These are phyloP conservation scores for Arctium lappa DNA, from an alignment of 129 eudicot genomes.

Conservation along the genomic window DNA sequence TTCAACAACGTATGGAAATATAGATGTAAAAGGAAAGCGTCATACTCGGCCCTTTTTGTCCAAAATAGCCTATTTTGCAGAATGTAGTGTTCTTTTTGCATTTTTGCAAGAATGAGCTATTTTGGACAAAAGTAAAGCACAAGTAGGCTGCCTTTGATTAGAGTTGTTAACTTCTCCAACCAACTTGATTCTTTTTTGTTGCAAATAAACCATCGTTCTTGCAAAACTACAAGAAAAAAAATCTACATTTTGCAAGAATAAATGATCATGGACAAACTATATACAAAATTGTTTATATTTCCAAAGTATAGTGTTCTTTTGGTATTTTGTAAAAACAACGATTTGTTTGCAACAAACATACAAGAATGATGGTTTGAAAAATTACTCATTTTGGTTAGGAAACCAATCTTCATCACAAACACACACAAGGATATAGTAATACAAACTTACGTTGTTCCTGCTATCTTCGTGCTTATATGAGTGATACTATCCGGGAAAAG, in stretches of 20 bases:
- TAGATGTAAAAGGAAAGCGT: background rate
- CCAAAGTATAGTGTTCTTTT: background rate
- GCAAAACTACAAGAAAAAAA: background rate
- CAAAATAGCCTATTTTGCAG: background rate
- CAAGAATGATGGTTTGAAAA: background rate
- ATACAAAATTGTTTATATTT: background rate
- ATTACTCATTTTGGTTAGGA: background rate
- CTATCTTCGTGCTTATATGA: conserved; percentile 86
- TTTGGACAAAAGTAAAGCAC: background rate
- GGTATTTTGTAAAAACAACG: background rate
- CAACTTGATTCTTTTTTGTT: background rate
- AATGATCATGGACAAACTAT: background rate
- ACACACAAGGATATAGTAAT: background rate
- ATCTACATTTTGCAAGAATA: background rate
- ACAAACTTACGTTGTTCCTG: conserved; percentile 89
- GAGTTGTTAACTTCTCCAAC: background rate
- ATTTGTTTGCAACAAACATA: background rate
- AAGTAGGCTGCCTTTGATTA: background rate
- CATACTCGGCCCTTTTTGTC: background rate
- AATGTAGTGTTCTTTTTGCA: background rate
- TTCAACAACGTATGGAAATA: background rate
- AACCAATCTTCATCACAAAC: background rate
- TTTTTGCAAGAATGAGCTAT: background rate
- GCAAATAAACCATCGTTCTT: background rate
- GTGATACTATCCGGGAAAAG: conserved; percentile 93